These are phyloP conservation scores for Coemansia sp. DNA, from an alignment of 192 early-diverging fungal genomes.

Conservation along the genomic window DNA sequence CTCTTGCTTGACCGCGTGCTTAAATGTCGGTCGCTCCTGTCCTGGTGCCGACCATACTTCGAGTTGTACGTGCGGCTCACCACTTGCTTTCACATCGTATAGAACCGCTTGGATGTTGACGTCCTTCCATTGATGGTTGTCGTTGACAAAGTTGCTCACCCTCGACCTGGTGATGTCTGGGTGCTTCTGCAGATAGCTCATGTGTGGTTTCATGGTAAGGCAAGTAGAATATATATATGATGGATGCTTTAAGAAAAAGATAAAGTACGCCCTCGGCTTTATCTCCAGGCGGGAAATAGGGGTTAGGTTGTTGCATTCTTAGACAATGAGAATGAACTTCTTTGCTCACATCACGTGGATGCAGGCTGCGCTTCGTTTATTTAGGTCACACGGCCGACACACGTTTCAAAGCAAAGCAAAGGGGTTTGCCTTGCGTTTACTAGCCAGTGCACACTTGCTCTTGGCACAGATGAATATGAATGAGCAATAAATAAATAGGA, in stretches of 20 bases:
- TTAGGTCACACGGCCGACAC: no score
- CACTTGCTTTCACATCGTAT: conserved; percentile 47
- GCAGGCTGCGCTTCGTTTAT: no score
- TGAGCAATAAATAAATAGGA: no score
- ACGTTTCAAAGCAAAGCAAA: no score
- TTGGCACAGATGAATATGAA: no score
- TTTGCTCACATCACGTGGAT: no score
- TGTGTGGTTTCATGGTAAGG: background rate
- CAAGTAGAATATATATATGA: background rate
- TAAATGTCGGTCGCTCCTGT: conserved; percentile 47
- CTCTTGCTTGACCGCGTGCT: conserved; percentile 59
- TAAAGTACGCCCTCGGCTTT: no score
- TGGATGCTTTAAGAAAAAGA: background rate
- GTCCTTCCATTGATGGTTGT: conserved; percentile 62
- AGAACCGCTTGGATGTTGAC: conserved; percentile 62
- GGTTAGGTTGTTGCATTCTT: no score
- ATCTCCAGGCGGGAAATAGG: no score
- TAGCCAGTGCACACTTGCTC: no score
- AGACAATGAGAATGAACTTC: no score
- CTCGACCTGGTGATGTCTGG: conserved; percentile 75
- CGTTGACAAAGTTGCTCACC: conserved; percentile 67
- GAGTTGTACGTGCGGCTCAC: conserved; percentile 57
- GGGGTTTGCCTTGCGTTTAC: no score
- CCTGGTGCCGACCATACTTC: conserved; percentile 52
- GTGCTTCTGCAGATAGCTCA: conserved; percentile 60